phyloP scores from a whole-genome alignment of 192 early-diverging fungal genomes.

The Mortierella hygrophila region DNA sequence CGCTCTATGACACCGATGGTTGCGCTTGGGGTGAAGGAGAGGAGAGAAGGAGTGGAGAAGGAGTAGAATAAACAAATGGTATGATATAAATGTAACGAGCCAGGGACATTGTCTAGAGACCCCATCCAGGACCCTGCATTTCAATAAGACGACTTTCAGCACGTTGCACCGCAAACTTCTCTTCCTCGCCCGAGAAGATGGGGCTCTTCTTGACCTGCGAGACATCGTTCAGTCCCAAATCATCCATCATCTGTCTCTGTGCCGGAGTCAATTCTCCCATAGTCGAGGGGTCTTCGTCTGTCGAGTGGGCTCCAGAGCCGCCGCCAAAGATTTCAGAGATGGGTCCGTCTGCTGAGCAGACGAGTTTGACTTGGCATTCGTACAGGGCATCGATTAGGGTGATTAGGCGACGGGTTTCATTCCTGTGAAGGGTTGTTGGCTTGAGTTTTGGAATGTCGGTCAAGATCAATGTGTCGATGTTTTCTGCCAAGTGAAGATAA shows the following conservation, averaged over 20 bases:
- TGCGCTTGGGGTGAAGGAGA: background rate
- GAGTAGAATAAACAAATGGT: background rate
- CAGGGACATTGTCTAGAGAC: conserved; percentile 7
- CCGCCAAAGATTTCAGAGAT: conserved; percentile 81
- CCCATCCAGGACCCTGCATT: conserved; percentile 90
- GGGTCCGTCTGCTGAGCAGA: conserved; percentile 78
- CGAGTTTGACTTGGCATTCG: conserved; percentile 80
- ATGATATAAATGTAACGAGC: background rate
- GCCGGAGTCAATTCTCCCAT: conserved; percentile 48
- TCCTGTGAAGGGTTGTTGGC: conserved; percentile 72
- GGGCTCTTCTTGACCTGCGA: conserved; percentile 64
- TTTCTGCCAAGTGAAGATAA: conserved; percentile 86
- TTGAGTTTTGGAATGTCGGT: conserved; percentile 76
- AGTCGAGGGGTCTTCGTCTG: conserved; percentile 60
- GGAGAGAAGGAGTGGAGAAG: background rate
- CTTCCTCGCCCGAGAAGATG: conserved; percentile 89
- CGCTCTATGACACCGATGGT: background rate
- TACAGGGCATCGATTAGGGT: conserved; percentile 95
- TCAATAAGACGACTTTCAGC: conserved; percentile 92
- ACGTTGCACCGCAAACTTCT: conserved; percentile 96
- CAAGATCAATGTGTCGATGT: conserved; percentile 83
- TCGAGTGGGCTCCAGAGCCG: conserved; percentile 54
- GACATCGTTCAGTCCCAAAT: conserved; percentile 59
- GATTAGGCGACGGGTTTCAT: conserved; percentile 93
- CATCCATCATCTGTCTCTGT: conserved; percentile 75